A percentile compares a stretch with the other conserved stretches of the same genome.
phyloP scores from a whole-genome alignment of 106 monocot genomes.

The Acorus gramineus region DNA sequence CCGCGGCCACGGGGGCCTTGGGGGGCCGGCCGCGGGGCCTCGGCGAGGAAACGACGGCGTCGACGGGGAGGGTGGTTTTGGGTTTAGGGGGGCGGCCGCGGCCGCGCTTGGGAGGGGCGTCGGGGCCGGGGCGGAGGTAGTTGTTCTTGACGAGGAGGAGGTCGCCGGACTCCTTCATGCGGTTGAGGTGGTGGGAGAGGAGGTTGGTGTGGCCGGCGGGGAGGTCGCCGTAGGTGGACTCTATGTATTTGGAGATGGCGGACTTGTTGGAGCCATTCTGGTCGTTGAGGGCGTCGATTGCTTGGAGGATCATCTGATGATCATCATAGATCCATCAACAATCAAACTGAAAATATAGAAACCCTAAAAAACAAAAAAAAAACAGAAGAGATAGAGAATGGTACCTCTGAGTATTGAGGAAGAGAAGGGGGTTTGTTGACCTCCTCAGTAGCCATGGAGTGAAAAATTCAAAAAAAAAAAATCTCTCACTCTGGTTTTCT shows the following conservation, averaged over 20 bases:
- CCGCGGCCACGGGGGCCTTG: not conserved
- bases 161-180: conserved; percentile 14
- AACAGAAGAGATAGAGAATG: too few relatives aligned
- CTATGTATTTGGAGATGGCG: conserved; percentile 17
- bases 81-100: conserved; percentile 20
- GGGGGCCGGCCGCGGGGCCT: conserved; percentile 12
- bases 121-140: conserved; percentile 5
- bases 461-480: too few relatives aligned
- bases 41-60: not conserved
- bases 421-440: too few relatives aligned
- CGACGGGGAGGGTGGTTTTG: conserved; percentile 2
- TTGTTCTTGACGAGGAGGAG: conserved; percentile 10
- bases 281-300: conserved; percentile 8
- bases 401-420: too few relatives aligned
- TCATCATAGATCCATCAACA: too few relatives aligned
- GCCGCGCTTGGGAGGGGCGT: conserved; percentile 7
- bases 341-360: too few relatives aligned
- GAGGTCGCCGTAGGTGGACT: conserved; percentile 11
- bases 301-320: conserved; percentile 1
- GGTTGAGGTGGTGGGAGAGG: conserved; percentile 2
- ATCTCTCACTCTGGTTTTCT: too few relatives aligned
- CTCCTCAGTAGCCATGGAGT: too few relatives aligned
- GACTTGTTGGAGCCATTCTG: conserved; percentile 16
- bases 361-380: too few relatives aligned
- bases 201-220: conserved; percentile 6